Evolutionary conservation across 352 stramenopile genomes (phyloP).

Genomic region (Phytophthora pinifolia): DNA sequence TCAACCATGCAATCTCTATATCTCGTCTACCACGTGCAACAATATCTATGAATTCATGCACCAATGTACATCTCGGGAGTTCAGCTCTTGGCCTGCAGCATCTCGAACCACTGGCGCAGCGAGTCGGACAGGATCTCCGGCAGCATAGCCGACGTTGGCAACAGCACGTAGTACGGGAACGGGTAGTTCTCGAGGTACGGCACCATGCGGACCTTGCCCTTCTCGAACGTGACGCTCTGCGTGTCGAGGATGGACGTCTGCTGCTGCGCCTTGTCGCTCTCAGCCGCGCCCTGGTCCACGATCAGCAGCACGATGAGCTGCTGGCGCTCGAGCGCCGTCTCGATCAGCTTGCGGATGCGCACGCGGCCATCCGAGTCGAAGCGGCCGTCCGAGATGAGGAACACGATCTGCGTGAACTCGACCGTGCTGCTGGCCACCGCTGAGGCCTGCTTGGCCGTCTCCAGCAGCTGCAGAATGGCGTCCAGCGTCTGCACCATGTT

Average conservation of each 20-base stretch:
- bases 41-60: too few species aligned
- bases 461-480: constrained; percentile 90
- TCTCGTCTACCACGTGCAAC: too few species aligned
- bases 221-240: constrained; percentile 96
- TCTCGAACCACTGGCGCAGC: constrained; percentile 99
- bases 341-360: constrained; percentile 94
- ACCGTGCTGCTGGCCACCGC: constrained; percentile 51
- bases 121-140: constrained; percentile 99
- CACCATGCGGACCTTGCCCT: constrained; percentile 96
- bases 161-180: constrained; percentile 99
- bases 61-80: background rate
- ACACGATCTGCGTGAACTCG: constrained; percentile 97
- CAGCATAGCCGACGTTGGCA: constrained; percentile 94
- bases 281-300: constrained; percentile 85
- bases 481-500: constrained; percentile 96
- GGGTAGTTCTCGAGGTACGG: constrained; percentile 99
- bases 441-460: constrained; percentile 75
- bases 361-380: constrained; percentile 97
- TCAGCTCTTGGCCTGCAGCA: constrained; percentile 84
- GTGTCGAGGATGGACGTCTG: constrained; percentile 97
- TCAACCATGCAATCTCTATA: too few species aligned
- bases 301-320: constrained; percentile 99
- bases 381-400: constrained; percentile 98
- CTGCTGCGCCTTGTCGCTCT: constrained; percentile 21
- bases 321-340: constrained; percentile 97